Conservation (phyloP, 2,329 filamentous ascomycete genomes). For the Colletotrichum sp. region DNA sequence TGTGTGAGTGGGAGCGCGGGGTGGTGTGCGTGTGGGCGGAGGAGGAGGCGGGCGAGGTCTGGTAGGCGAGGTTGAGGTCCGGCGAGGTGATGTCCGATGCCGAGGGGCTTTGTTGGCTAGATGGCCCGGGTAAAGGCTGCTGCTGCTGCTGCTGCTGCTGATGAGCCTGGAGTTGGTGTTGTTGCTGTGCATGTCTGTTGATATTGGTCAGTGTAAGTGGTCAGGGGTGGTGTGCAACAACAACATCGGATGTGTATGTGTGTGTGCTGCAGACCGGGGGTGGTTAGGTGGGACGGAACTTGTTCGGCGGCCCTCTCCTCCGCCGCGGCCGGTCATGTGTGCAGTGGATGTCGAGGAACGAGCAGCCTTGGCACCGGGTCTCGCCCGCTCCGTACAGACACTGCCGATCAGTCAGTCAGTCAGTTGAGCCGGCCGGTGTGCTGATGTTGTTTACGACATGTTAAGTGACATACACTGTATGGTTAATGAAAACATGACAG, state of each 20-base stretch:
- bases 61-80: neutral
- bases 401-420: constrained; percentile 9
- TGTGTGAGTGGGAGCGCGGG: neutral
- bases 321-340: constrained; percentile 30
- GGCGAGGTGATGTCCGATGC: constrained; percentile 8
- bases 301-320: constrained; percentile 30
- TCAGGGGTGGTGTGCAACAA: neutral
- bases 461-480: neutral
- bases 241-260: neutral
- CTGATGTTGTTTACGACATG: too few species aligned
- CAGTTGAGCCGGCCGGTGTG: neutral
- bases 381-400: constrained; percentile 21
- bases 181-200: neutral
- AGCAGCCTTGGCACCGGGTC: constrained; percentile 26
- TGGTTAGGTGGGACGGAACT: constrained; percentile 14
- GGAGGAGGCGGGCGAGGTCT: neutral
- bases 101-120: neutral
- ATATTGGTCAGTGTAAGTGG: neutral
- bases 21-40: neutral
- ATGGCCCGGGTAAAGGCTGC: neutral
- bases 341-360: constrained; percentile 28
- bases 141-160: neutral
- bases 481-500: neutral
- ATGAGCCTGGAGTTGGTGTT: neutral
- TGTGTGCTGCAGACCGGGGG: neutral